Base-by-base conservation (phyloP, 441 rosid genomes). In the Croton laevigatus region DNA sequence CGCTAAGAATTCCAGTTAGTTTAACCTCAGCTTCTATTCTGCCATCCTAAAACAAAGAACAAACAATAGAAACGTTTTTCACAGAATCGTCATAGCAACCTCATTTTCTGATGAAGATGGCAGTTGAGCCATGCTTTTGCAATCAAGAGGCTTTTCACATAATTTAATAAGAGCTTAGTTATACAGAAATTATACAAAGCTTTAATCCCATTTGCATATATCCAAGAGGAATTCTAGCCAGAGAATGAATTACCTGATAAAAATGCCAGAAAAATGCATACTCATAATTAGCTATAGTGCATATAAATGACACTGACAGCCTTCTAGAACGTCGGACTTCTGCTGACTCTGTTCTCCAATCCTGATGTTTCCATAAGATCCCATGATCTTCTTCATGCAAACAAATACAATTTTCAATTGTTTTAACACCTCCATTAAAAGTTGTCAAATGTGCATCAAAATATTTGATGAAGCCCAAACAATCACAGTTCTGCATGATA, bases 331-430 rank as follows among this genome's bases (percentile, higher is more conserved):
- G 84, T 70, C 97, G 82, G 73, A 91, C 95, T 89, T 91, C 96
- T 16, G 97, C 93, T 75, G 89, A 80, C 27, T 93, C 97, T 55
- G 97, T 89, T 85, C 97, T 89, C 97, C 97, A 91, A 73, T 91
- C 97, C 78, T 91, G 97, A 87, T 91, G 97, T 81, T 91, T 91
- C 97, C 97, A 91, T 62, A 91, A 77, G 72, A 91, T 83, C 53
- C 97, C 97, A 44, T 90, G 91, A 81, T 92, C 97, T 79, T 92
- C 97, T 84, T 92, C 97, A 64, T 90, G 97, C 83, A 92, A 78
- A 74, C 97, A 92, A 16, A 92, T 93, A 79, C 96, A 90, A 78
- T 92, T 92, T 80, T 92, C 97, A 74, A 85, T 88, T 57, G 96
- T 87, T 70, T 92, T 96, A 65, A 92, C 90, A 54, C 96, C 97